Base-by-base conservation (phyloP, 768 basidiomycete species). In the Amanita brunnescens region DNA sequence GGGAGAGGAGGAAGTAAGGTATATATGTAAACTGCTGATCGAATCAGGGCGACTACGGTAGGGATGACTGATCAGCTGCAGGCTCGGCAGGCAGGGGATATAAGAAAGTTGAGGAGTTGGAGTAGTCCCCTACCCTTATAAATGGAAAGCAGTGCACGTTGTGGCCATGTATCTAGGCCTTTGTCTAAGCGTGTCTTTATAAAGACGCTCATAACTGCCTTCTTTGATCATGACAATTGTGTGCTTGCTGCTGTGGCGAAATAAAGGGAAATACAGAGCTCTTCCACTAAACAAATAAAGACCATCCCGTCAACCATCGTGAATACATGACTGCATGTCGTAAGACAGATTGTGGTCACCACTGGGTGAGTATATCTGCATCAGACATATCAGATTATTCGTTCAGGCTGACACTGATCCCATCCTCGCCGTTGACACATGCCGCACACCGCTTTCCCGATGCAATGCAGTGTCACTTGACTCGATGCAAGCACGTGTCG, bases 131-230 rank as follows among this genome's bases (percentile, higher is more conserved):
- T 34, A 24, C 16, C 40, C 23, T 51, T 51, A 51, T 51, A 51
- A 51, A 51, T 35, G 50, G 50, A 51, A 51, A 43, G 50, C 41
- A 30, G 41, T 51, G 50, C 50, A 51, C 50, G 50, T 51, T 51
- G 50, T 44, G 42, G 42, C 30, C 49, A 51, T 51, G 49, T 42
- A 51, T 40, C 32, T 29, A 39, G 33, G 49, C 30, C 39, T 26
- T 51, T 51, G 49, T 51, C 29, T 43, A 51, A 37, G 41, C 42
- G 50, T 51, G 39, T 41, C 10, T 49, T 30, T 50, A 46, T 12
- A 29, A 20, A 38, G 35, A 14, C 47, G 47, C 34, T 14, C 24
- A 39, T n/a, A 29, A 24, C 30, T 32, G 45, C 30, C 32, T 23
- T 13, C 20, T 38, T 38, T 38, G 37, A 42, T 23, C 26, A 29